Evolutionary conservation across 495 filamentous ascomycete species (phyloP), one percentile per base, ranked within the genome.

Genomic region (Chaetomidium leptoderma): DNA sequence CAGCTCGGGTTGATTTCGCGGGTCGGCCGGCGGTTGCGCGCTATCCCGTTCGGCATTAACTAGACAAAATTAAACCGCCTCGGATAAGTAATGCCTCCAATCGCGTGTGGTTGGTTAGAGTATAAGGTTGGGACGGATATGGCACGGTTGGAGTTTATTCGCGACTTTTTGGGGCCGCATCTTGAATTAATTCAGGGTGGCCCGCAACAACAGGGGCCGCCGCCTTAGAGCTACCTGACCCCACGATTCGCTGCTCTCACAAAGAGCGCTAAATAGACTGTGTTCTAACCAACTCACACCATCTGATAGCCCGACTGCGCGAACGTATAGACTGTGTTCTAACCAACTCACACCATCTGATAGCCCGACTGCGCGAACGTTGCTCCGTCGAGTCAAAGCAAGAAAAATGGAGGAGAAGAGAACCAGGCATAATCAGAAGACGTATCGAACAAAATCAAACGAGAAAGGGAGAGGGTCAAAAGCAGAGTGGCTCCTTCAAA

Each of bases 101-200:
- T 39, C 36, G 36, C 6, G 1, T 19, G 36, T 39, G 36, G 21
- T 24, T 44, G 40, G 14, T n/a, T 21, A 24, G 19, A 44, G n/a
- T 7, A 3, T 23, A 23, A 14, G 3, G 6, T 11, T 44, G 2
- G 21, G 21, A 23, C 3, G 40, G 40, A 23, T 9, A 44, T 21
- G 40, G 19, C 21, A 10, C 14, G 3, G 40, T 24, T 44, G 39
- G 8, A 3, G 19, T 24, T 44, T 24, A 24, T 11, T 42, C 9
- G 39, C 17, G 39, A 23, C 39, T 23, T 32, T 48, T 48, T 47
- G 19, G 53, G 47, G 53, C 17, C 46, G 33, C 30, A 51, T 37
- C 47, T 51, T 23, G 30, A 24, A 51, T 23, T 24, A 10, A 10
- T 23, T 4, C n/a, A 43, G n/a, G 44, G 27, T 1, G n/a, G 17